Evolutionary conservation across 2,329 filamentous ascomycete genomes (phyloP), one percentile per base, ranked within the genome.

Genomic region (Dactylellina haptotyla): DNA sequence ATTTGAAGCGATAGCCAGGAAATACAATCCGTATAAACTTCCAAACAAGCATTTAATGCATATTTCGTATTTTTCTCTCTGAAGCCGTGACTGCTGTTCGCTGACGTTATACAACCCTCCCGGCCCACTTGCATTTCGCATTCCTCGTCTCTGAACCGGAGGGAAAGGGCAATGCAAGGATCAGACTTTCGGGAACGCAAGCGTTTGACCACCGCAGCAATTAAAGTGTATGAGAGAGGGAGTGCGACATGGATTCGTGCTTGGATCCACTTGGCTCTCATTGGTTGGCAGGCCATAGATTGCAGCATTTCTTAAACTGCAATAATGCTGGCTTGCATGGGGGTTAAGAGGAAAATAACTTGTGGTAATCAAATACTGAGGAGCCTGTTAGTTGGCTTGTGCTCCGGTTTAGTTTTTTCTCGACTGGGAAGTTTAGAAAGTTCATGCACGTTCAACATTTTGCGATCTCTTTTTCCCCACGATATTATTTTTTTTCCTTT

Each of bases 151-250:
- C 10, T 46, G 16, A 18, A 18, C n/a, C 4, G 14, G 18, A 54
- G 34, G 34, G 25, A 50, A 50, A 57, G 16, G 57, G 26, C 9
- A 30, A 39, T 45, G 54, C 64, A 69, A 69, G 64, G 64, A 69
- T 69, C 28, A 61, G 39, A 43, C 3, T 30, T 14, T 57, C 23
- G 32, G 34, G 45, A 54, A 69, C 50, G 56, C 64, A 54, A 48
- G 58, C 45, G 64, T 69, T 69, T 69, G 64, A 61, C 64, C 64
- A 70, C 46, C 39, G 43, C 56, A 70, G 50, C 57, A 58, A 66
- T 32, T 50, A 53, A 20, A 54, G 39, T 30, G 26, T 23, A 26
- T 28, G 30, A 8, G 43, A 51, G 26, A 18, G 53, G 20, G 37
- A 25, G 43, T 66, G 43, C 43, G 62, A 67, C 63, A 67, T 67